Base-by-base conservation (phyloP, 768 basidiomycete species). In the Mycena rebaudengoi region DNA sequence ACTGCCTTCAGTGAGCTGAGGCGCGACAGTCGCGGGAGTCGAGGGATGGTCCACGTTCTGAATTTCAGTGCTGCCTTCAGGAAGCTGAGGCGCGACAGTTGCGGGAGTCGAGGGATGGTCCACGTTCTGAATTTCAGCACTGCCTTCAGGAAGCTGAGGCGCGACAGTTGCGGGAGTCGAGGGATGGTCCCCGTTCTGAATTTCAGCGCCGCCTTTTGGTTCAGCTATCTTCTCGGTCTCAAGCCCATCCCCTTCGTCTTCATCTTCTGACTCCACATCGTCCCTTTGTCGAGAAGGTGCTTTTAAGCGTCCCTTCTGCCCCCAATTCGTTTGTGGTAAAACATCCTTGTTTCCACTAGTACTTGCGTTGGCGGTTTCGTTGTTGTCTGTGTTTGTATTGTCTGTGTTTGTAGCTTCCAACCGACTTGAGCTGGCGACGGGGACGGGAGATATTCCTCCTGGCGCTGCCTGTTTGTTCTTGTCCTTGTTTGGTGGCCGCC, bases 401-500 rank as follows among this genome's bases (percentile, higher is more conserved):
- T n/a, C n/a, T n/a, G n/a, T n/a, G n/a, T n/a, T n/a, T n/a, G n/a
- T n/a, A n/a, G n/a, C n/a, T n/a, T n/a, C n/a, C n/a, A n/a, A n/a
- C n/a, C n/a, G n/a, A 28, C 49, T 55, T 4, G 62, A 40, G 18
- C 54, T 51, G n/a, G 44, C 61, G 8, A 45, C 49, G 4, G 49
- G 32, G 10, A 39, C 32, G 37, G 62, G 53, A 13, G 48, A 51
- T 44, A 43, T 41, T 10, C 41, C 32, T 12, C 44, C 25, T 0
- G 52, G 44, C 26, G 20, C 21, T 3, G 30, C 12, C 13, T 26
- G n/a, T 12, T 64, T 53, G 33, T 29, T 37, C 12, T 46, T 35
- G n/a, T 59, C 58, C 39, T 57, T 49, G 29, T 45, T 64, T 45
- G 50, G 50, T 16, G 63, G 63, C 2, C 63, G 56, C 16, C 63